These are phyloP conservation scores for Macrocybe gigantea DNA, from an alignment of 768 basidiomycete species.

Conservation along the genomic window DNA sequence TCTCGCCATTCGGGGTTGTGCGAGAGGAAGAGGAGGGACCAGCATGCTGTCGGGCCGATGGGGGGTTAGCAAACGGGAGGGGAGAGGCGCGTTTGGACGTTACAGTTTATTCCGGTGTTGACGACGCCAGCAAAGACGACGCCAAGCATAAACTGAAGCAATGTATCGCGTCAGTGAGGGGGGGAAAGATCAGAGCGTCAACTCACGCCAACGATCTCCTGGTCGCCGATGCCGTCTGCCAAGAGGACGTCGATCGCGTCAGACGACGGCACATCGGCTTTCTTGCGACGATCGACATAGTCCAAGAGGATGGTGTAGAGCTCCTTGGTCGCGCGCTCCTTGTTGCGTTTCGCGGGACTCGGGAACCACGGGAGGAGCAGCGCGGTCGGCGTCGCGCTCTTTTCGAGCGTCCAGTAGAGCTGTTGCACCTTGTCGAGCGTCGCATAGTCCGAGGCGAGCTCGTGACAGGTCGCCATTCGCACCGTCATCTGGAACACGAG, in stretches of 20 bases:
- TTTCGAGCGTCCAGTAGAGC: conserved; percentile 19
- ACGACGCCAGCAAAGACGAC: conserved; percentile 2
- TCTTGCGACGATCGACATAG: conserved; percentile 20
- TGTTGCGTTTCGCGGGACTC: conserved; percentile 17
- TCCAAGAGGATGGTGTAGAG: conserved; percentile 18
- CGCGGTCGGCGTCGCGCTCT: conserved; percentile 24
- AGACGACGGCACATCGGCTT: conserved; percentile 12
- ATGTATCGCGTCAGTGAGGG: background rate
- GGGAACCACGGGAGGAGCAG: conserved; percentile 30
- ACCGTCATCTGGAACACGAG: conserved; percentile 24
- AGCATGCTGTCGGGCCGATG: background rate
- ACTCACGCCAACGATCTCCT: conserved; percentile 8
- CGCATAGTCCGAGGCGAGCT: conserved; percentile 15
- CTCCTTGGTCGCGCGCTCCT: conserved; percentile 20
- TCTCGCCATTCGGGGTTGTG: background rate
- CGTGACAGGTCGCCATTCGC: conserved; percentile 22
- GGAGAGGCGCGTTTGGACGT: background rate
- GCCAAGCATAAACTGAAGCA: conserved; percentile 1
- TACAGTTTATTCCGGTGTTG: conserved; percentile 2
- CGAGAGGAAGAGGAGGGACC: conserved; percentile 1
- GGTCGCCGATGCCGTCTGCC: conserved; percentile 17
- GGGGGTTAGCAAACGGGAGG: background rate
- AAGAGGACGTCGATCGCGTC: conserved; percentile 29
- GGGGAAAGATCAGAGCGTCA: too few species aligned
- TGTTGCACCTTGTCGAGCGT: conserved; percentile 13